Base-by-base conservation (phyloP, 306 rosid species). In the Malus sieversii region DNA sequence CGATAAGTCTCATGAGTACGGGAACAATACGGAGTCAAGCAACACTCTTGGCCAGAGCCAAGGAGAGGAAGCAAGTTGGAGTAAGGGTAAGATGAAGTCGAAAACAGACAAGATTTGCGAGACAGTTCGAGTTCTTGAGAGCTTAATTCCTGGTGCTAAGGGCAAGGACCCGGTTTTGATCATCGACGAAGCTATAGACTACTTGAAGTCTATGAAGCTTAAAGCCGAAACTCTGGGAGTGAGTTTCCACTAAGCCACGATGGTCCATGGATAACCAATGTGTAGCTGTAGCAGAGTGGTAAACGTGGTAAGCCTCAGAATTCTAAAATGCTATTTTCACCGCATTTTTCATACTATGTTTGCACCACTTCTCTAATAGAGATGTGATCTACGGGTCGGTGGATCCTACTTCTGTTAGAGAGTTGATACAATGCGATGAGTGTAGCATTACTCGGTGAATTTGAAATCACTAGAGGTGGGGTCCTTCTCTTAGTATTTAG, bases 61-160 rank as follows among this genome's bases (percentile, higher is more conserved):
- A 80, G 75, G 55, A 73, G 77, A 78, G 64, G 84, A 61, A 68
- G 59, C 42, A 33, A 78, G 74, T 74, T 69, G 81, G 64, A 66
- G 33, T 42, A 63, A 40, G 61, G 84, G 75, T 44, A 71, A 84
- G 72, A 66, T 74, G 80, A 79, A 75, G 65, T 71, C 75, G 71
- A 86, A 78, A 83, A 90, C 74, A 82, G 90, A 81, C 44, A 86
- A 82, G 79, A 83, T 92, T 81, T 86, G 72, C 33, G 84, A 87
- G 80, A 82, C 85, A 25, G 65, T 92, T 80, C 88, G 71, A 82
- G 77, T 85, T 81, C 89, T 92, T 25, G 88, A 88, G 90, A 82
- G 85, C 74, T 63, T 92, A 58, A 83, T 89, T 82, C 98, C 97
- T 20, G 94, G 91, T 68, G 88, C 88, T 45, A 88, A 92, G 82